Percentiles rank a stretch among this genome's conserved stretches.
These are phyloP conservation scores for Populus hybrid DNA, from an alignment of 441 rosid species.

Conservation along the genomic window DNA sequence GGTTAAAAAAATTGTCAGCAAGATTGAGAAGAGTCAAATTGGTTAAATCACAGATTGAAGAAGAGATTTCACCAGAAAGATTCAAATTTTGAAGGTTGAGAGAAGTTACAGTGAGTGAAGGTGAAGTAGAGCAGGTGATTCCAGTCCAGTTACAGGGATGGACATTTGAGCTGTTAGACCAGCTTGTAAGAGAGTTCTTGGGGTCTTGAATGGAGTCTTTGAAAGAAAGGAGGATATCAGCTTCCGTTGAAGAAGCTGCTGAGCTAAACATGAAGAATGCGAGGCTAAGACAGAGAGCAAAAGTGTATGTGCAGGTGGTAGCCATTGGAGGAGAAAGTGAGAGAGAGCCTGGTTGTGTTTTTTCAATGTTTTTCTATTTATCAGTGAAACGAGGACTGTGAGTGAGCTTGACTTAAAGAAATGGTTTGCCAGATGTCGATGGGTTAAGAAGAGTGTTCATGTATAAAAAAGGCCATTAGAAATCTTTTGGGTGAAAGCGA, in stretches of 20 bases:
- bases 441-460: background rate
- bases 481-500: no score
- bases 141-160: conserved; percentile 93
- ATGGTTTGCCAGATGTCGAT: conserved; percentile 9
- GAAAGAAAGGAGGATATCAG: conserved; percentile 65
- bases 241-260: conserved; percentile 41
- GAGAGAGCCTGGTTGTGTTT: conserved; percentile 21
- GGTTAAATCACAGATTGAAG: conserved; percentile 63
- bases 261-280: conserved; percentile 34
- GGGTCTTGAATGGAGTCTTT: conserved; percentile 72
- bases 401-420: conserved; percentile 1
- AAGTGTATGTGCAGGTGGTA: conserved; percentile 25
- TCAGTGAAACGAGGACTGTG: conserved; percentile 4
- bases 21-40: conserved; percentile 65
- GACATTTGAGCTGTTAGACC: conserved; percentile 52
- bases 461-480: no score
- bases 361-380: conserved; percentile 20
- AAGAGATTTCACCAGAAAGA: conserved; percentile 85
- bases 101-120: conserved; percentile 53
- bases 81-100: conserved; percentile 68
- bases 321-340: conserved; percentile 52
- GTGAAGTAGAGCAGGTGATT: conserved; percentile 48
- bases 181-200: conserved; percentile 54
- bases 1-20: conserved; percentile 73
- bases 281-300: conserved; percentile 35